These are phyloP conservation scores for Pseudomicrostroma phylloplanum DNA, from an alignment of 1,284 basidiomycete species.

Conservation along the genomic window DNA sequence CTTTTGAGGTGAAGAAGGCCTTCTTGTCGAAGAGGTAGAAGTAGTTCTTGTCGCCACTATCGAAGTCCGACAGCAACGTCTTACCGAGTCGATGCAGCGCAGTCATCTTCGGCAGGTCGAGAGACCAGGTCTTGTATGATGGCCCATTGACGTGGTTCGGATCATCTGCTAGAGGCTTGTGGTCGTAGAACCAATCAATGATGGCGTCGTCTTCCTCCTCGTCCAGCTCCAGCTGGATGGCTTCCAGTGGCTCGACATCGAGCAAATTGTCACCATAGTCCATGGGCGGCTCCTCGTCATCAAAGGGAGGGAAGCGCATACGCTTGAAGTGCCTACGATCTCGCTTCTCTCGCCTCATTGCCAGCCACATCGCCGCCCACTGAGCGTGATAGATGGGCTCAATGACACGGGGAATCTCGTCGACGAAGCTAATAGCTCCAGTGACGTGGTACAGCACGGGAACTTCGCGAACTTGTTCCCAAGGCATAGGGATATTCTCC, in stretches of 20 bases:
- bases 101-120: conserved; percentile 88
- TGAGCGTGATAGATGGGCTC: conserved; percentile 98
- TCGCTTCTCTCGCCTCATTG: conserved; percentile 97
- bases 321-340: conserved; percentile 99
- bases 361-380: conserved; percentile 99
- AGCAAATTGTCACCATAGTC: conserved; percentile 74
- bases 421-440: conserved; percentile 99
- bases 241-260: conserved; percentile 95
- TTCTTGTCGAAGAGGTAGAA: conserved; percentile 93
- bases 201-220: conserved; percentile 89
- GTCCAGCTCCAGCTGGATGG: conserved; percentile 94
- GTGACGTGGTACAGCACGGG: conserved; percentile 66
- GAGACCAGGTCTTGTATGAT: conserved; percentile 87
- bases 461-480: conserved; percentile 62
- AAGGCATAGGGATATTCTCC: conserved; percentile 97
- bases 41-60: conserved; percentile 72
- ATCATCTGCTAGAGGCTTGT: conserved; percentile 82
- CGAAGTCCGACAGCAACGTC: conserved; percentile 83
- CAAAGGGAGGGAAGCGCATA: conserved; percentile 99
- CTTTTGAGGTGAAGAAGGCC: conserved; percentile 93
- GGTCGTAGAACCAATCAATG: conserved; percentile 97
- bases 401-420: conserved; percentile 91
- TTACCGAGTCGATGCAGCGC: conserved; percentile 92
- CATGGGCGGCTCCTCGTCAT: conserved; percentile 81
- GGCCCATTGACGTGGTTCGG: conserved; percentile 75